Evolutionary conservation across 192 early-diverging fungal species (phyloP), one percentile per base, ranked within the genome.

Genomic region (Dissophora ornata): DNA sequence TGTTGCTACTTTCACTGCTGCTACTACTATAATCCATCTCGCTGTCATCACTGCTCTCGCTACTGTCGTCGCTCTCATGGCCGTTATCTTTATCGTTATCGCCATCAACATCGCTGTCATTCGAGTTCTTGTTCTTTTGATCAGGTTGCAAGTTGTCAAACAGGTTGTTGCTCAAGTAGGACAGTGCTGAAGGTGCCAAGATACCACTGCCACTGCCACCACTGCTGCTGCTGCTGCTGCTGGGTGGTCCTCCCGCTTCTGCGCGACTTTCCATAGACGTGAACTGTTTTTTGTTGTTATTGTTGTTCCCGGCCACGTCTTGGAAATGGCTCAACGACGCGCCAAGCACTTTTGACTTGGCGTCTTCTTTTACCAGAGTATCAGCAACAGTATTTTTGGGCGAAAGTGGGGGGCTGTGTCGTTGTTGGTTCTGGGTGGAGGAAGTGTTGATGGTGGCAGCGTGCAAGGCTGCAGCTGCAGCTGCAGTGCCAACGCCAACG

Each of bases 1-100:
- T 71, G 61, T 57, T 65, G 38, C 62, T 74, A 56, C 70, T 74
- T 33, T 74, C 70, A 45, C 67, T 69, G 42, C 70, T 68, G 56
- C 55, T 54, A 51, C 52, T 55, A 41, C 54, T 58, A 25, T 68
- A 55, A 26, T 68, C 66, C 36, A 58, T 19, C 7, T 68, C 66
- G 32, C 66, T 68, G 48, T 44, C 28, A n/a, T 68, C 48, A 29
- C 46, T 68, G 66, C 56, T 68, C 34, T 50, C 48, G 30, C 24
- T 55, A 11, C 41, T 30, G 28, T 49, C 57, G 3, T 42, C 29
- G 50, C 42, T 65, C 44, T 59, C 36, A 25, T 59, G 9, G 2
- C 29, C 45, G 15, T 62, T 40, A 8, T 44, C 25, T 9, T 32
- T 42, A 2, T 36, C 19, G 26, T 48, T 51, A 1, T 48, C 32